These are phyloP conservation scores for Sungouiella thailandica DNA, from an alignment of 805 yeast species.

Conservation along the genomic window DNA sequence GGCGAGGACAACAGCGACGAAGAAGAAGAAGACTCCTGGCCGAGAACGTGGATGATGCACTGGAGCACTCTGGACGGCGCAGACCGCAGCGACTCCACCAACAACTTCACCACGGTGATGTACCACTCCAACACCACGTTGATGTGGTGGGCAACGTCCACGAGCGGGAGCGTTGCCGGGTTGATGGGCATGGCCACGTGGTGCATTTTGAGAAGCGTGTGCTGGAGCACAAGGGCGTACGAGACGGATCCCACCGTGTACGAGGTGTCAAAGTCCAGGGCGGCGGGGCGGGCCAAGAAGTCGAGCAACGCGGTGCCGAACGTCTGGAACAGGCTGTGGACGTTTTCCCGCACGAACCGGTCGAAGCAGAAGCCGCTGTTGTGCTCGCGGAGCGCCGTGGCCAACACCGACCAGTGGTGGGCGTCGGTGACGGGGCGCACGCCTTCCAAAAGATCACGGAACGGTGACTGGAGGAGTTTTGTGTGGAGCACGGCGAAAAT, in stretches of 20 bases:
- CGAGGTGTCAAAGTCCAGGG: constrained; percentile 35
- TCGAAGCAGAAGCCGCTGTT: constrained; percentile 18
- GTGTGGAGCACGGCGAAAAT: constrained; percentile 43
- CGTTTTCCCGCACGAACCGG: constrained; percentile 14
- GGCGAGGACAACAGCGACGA: constrained; percentile 6
- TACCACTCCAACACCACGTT: constrained; percentile 44
- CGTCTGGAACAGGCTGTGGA: constrained; percentile 9
- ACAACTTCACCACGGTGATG: constrained; percentile 38
- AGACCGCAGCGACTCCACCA: constrained; percentile 23
- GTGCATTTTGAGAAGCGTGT: constrained; percentile 26
- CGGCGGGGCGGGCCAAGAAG: constrained; percentile 10
- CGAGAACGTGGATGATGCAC: constrained; percentile 21
- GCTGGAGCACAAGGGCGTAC: constrained; percentile 43
- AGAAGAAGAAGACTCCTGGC: too few relatives aligned
- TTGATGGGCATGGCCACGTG: constrained; percentile 1
- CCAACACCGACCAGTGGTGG: constrained; percentile 42
- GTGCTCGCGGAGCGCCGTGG: constrained; percentile 46
- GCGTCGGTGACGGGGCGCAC: constrained; percentile 36
- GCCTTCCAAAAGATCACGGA: constrained; percentile 45
- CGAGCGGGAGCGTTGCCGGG: constrained; percentile 15
- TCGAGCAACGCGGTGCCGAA: constrained; percentile 15
- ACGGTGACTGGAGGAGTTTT: constrained; percentile 41
- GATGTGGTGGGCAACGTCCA: constrained; percentile 24
- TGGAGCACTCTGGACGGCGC: constrained; percentile 16
- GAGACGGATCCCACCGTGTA: constrained; percentile 49